Evolutionary conservation across 495 filamentous ascomycete genomes (phyloP), one percentile per base, ranked within the genome.

Genomic region (Podospora sp.): DNA sequence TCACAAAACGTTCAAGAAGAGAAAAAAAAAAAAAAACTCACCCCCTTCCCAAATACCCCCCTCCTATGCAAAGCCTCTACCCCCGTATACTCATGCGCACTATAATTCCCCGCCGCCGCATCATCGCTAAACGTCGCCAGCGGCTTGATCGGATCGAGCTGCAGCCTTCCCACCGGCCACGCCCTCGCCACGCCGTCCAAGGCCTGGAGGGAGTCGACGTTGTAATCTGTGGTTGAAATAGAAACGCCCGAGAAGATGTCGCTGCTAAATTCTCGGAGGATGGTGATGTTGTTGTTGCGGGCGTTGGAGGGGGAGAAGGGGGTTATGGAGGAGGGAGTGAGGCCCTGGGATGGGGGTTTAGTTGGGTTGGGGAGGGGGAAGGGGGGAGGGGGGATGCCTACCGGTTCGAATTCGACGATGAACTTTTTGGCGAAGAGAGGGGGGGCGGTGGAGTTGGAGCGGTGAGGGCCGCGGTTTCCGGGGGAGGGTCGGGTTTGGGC

Each of bases 11-110:
- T n/a, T n/a, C n/a, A n/a, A n/a, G n/a, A n/a, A n/a, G n/a, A n/a
- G n/a, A n/a, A n/a, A n/a, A n/a, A n/a, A 33, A 8, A 33, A 33
- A 8, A 8, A 33, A 33, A 33, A 33, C 29, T 33, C 21, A 68
- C 75, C 6, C 75, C 75, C 51, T 72, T 68, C 5, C 76, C 76
- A 25, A 70, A 63, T 50, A 78, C 70, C 11, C 76, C 76, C 27
- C 56, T 61, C n/a, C 57, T 56, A 35, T 78, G 76, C 0, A 77
- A 63, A 29, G 70, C 72, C 55, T 78, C 75, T 7, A 78, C 76
- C 18, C 76, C 74, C 0, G 74, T 78, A 16, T 53, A 71, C 21
- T 65, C 65, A 55, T 78, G 76, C 14, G 73, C 66, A 0, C 73
- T 73, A 58, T 78, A 78, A 62, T 76, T 75, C 9, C 53, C 55